Evolutionary conservation across 805 yeast species (phyloP).

Genomic region (Yarrowia sp.): DNA sequence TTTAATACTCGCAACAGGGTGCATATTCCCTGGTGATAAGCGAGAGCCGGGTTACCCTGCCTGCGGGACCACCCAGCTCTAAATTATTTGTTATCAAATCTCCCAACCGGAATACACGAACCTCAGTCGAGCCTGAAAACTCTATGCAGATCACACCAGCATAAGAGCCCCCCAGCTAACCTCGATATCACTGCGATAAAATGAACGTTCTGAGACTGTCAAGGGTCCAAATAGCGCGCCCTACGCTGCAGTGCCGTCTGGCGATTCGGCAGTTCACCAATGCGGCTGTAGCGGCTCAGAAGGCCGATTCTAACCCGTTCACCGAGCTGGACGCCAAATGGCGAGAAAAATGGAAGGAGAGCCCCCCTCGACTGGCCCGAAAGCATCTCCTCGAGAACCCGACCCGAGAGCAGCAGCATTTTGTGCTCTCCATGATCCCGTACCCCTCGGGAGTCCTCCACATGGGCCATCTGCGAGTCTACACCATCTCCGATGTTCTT

Average conservation of each 20-base stretch:
- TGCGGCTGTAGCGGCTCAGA: constrained; percentile 22
- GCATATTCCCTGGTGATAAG: constrained; percentile 26
- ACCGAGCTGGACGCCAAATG: constrained; percentile 37
- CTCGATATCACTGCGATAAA: neutral
- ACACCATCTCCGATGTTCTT: constrained; percentile 82
- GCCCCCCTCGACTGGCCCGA: constrained; percentile 29
- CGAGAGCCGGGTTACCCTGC: constrained; percentile 20
- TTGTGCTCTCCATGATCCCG: constrained; percentile 86
- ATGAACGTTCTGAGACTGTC: constrained; percentile 23
- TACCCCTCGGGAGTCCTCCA: constrained; percentile 93
- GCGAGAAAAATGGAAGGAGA: constrained; percentile 34
- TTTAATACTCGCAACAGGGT: constrained; percentile 22
- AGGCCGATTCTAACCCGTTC: constrained; percentile 22
- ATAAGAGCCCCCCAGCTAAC: too few relatives aligned
- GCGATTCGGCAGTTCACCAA: constrained; percentile 2
- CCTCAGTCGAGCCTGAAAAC: too few relatives aligned
- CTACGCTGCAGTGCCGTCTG: constrained; percentile 20
- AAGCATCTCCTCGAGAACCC: neutral
- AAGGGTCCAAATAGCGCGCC: neutral
- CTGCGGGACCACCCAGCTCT: too few relatives aligned
- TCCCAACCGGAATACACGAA: too few relatives aligned
- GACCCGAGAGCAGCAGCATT: constrained; percentile 41
- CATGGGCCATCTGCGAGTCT: constrained; percentile 92
- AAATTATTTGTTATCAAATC: too few relatives aligned
- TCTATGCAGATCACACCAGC: constrained; percentile 16